Base-by-base conservation (phyloP, 2,329 filamentous ascomycete species). In the Incumbomyces lentus region DNA sequence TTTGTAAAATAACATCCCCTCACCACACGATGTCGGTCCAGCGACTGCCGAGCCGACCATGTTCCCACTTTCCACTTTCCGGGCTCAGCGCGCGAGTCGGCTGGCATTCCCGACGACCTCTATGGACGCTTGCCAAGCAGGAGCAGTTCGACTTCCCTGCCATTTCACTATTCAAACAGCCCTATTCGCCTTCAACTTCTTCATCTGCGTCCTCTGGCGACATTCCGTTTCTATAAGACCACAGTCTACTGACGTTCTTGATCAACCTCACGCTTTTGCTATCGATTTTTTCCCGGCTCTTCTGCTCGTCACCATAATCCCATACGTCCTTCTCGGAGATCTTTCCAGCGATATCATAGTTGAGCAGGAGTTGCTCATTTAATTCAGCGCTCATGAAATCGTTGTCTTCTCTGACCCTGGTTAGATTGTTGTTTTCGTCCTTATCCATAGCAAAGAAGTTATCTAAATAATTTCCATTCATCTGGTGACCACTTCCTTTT, bases 381-480 rank as follows among this genome's bases (percentile, higher is more conserved):
- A 62, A 54, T 37, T 59, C 51, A 46, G 55, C 57, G 38, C 64
- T 58, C 59, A 67, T 65, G 44, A 65, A 67, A 1, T 55, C 50
- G 35, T 65, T 64, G 0, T 57, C 55, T 4, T 62, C 59, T 6
- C 61, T 49, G 10, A 59, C 59, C 26, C 26, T 56, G 5, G 22
- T 26, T 26, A 26, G 22, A 31, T 37, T 48, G 16, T 35, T 26
- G 10, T 49, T 33, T 31, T 52, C 48, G 30, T 53, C 51, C 13
- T 38, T 58, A 55, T 44, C 55, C 52, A 11, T 61, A 56, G 19
- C 63, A 47, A 71, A 71, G 60, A 70, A 69, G 12, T 57, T 57
- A 44, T 64, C 59, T 26, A 71, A 52, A 40, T 71, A 71, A 51
- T 71, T 68, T 52, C 69, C 64, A 36, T 68, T 68, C 47, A 71